phyloP scores from a whole-genome alignment of 768 basidiomycete species.

The Lactifluus volemus region DNA sequence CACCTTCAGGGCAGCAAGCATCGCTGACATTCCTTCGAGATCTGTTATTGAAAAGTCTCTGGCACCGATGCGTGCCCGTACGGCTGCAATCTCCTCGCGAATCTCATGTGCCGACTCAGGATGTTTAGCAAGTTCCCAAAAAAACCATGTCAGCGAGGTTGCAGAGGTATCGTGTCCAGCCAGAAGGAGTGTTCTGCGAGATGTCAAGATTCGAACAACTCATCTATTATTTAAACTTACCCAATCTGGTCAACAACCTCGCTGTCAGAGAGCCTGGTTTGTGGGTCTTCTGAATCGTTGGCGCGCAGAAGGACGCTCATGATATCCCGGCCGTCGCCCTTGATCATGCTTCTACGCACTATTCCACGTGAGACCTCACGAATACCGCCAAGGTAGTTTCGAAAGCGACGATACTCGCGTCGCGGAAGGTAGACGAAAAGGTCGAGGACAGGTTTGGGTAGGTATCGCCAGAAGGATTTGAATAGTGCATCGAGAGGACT shows the following conservation, averaged over 20 bases:
- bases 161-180: slow-evolving; percentile 29
- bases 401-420: slow-evolving; percentile 25
- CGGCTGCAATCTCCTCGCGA: slow-evolving; percentile 24
- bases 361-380: slow-evolving; percentile 21
- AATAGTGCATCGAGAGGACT: slow-evolving; percentile 19
- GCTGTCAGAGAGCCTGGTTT: slow-evolving; percentile 24
- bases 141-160: slow-evolving; percentile 25
- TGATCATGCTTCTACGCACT: slow-evolving; percentile 21
- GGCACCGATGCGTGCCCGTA: slow-evolving; percentile 22
- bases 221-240: slow-evolving; percentile 15
- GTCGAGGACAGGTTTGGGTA: slow-evolving; percentile 24
- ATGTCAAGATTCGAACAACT: background rate
- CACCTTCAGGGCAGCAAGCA: slow-evolving; percentile 30
- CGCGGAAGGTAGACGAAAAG: slow-evolving; percentile 26
- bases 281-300: slow-evolving; percentile 25
- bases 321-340: slow-evolving; percentile 26
- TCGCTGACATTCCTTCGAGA: slow-evolving; percentile 27
- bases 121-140: slow-evolving; percentile 26
- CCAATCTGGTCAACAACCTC: slow-evolving; percentile 30
- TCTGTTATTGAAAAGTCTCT: slow-evolving; percentile 26
- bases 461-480: slow-evolving; percentile 23
- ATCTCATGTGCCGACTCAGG: slow-evolving; percentile 23
- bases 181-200: background rate
- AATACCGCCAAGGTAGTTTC: slow-evolving; percentile 22
- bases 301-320: slow-evolving; percentile 31